phyloP scores from a whole-genome alignment of 2,329 filamentous ascomycete species.

The Diaporthe nobilis region DNA sequence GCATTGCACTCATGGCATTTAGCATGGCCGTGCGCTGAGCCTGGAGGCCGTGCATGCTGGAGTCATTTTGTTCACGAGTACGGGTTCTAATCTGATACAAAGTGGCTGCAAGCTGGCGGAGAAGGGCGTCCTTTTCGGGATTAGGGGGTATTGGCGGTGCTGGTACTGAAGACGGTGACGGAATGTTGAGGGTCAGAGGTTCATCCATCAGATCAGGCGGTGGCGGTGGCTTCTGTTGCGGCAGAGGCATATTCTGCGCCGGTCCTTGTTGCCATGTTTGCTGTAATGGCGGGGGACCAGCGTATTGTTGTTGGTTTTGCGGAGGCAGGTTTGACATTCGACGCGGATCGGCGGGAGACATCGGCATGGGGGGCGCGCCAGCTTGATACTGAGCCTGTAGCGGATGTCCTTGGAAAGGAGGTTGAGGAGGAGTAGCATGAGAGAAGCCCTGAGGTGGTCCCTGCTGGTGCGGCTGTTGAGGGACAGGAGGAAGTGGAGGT shows the following conservation, averaged over 20 bases:
- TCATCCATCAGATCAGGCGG: constrained; percentile 71
- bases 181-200: constrained; percentile 66
- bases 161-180: constrained; percentile 65
- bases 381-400: constrained; percentile 42
- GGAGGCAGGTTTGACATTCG: constrained; percentile 40
- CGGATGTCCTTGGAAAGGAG: constrained; percentile 40
- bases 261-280: constrained; percentile 44
- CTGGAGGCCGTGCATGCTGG: constrained; percentile 80
- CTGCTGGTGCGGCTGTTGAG: constrained; percentile 29
- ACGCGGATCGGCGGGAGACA: constrained; percentile 34
- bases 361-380: constrained; percentile 40
- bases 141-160: constrained; percentile 94
- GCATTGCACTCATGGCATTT: constrained; percentile 76
- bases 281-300: constrained; percentile 44
- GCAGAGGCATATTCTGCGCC: constrained; percentile 43
- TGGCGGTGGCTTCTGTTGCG: constrained; percentile 57
- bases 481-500: constrained; percentile 50
- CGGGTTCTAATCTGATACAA: constrained; percentile 78
- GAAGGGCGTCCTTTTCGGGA: constrained; percentile 91
- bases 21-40: constrained; percentile 86
- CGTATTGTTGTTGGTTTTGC: constrained; percentile 44
- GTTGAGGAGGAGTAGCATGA: constrained; percentile 48
- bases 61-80: constrained; percentile 78
- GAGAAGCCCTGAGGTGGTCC: constrained; percentile 36
- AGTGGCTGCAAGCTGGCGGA: constrained; percentile 80